Evolutionary conservation across 1,139 yeast species (phyloP).

Genomic region (Protomyces arabidopsidicola): DNA sequence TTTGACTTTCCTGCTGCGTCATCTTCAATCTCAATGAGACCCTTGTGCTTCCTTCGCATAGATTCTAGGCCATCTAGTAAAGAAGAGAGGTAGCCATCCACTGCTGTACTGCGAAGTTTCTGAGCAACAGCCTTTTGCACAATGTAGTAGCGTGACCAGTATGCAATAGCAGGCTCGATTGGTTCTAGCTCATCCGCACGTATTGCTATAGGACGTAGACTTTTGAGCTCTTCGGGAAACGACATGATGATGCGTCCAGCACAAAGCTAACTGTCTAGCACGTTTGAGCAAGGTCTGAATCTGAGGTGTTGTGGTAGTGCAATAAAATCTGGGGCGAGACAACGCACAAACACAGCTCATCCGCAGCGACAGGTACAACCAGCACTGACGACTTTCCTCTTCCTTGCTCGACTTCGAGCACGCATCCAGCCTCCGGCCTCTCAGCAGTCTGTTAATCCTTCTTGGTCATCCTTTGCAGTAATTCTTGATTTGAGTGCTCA

Average conservation of each 20-base stretch:
- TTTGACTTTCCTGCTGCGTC: conserved; percentile 55
- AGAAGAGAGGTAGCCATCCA: conserved; percentile 7
- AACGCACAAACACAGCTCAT: no score
- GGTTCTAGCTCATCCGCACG: conserved; percentile 50
- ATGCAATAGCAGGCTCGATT: conserved; percentile 53
- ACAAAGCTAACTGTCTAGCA: no score
- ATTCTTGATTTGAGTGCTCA: neutral
- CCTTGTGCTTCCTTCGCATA: conserved; percentile 36
- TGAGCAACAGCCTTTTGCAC: conserved; percentile 17
- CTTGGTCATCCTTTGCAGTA: no score
- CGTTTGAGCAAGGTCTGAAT: neutral
- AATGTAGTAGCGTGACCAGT: conserved; percentile 46
- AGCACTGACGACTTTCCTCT: no score
- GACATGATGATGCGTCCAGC: neutral
- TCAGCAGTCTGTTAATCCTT: no score
- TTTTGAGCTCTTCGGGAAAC: conserved; percentile 38
- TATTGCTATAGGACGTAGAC: conserved; percentile 46
- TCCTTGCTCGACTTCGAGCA: no score
- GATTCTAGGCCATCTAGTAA: conserved; percentile 18
- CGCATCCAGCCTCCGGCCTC: no score
- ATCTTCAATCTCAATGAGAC: conserved; percentile 52
- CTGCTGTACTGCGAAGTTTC: conserved; percentile 1
- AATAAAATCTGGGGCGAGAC: neutral
- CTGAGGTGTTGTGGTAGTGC: neutral
- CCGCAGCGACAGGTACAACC: no score